Evolutionary conservation across 2,329 filamentous ascomycete genomes (phyloP), one percentile per base, ranked within the genome.

Genomic region (Alternaria gaisen): DNA sequence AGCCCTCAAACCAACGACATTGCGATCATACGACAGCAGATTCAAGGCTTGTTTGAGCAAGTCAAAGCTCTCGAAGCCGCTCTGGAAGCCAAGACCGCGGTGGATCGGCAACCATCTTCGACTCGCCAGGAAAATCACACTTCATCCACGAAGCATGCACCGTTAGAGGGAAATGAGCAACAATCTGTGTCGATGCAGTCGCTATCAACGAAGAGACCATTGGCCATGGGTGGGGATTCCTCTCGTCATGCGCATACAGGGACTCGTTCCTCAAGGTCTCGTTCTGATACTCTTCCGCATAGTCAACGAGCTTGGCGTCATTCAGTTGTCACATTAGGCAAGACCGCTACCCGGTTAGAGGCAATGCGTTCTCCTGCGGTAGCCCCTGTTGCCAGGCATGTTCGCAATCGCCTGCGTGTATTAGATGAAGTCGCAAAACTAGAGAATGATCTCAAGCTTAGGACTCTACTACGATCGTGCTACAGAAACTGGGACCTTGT

Each of bases 21-120:
- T 22, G 26, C 20, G 20, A 46, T 55, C 20, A 30, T 67, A 24
- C 50, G 44, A 41, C 63, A 60, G 22, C 62, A 67, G 26, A 47
- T 71, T 8, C 55, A 67, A n/a, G 54, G 58, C 30, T 52, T 71
- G 6, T 56, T 54, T 11, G 60, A 69, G 38, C 59, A 69, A 48
- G 60, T 70, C 20, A 67, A 50, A 34, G 26, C 55, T 34, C 41
- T 71, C 30, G 59, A 68, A 41, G 54, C 58, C 32, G 24, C 47
- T n/a, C 16, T 62, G 3, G 60, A 53, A 28, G 40, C 52, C 20
- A 56, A 53, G 12, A 16, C 22, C 32, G 28, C 44, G 26, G 11
- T 14, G 24, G 28, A 4, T 18, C 41, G 41, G 55, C 36, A 44
- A n/a, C 20, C 47, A 26, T 36, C 55, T 42, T 34, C 36, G 28